Conservation (phyloP, 2,329 filamentous ascomycete species). For the Xylariomycetidae sp. region DNA sequence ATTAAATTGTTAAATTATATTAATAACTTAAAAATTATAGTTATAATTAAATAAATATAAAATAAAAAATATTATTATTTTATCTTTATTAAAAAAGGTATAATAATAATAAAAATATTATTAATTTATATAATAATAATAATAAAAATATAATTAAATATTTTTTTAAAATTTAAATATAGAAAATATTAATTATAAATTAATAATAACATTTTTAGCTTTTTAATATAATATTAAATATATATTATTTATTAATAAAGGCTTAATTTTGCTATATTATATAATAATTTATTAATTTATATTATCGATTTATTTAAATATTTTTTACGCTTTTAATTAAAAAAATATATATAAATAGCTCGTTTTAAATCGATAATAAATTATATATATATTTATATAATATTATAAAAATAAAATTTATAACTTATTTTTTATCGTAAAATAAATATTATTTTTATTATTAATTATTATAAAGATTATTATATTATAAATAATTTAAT, state of each 20-base stretch:
- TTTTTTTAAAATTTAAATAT: too few species aligned
- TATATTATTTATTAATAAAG: too few species aligned
- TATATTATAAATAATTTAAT: too few species aligned
- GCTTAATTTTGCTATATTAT: background rate
- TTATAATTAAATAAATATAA: background rate
- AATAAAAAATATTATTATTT: background rate
- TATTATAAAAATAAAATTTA: too few species aligned
- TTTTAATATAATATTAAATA: too few species aligned
- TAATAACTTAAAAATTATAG: background rate
- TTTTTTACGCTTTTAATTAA: background rate
- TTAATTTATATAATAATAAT: background rate
- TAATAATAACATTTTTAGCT: background rate
- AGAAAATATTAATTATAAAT: background rate
- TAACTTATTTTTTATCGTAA: too few species aligned
- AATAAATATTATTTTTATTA: too few species aligned
- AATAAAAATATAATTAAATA: background rate
- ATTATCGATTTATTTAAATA: background rate
- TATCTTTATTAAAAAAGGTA: background rate
- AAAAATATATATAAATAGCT: background rate
- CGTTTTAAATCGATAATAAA: too few species aligned
- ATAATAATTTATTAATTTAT: background rate
- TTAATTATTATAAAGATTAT: too few species aligned
- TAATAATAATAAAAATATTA: constrained; percentile 1
- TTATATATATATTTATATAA: too few species aligned
- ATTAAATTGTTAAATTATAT: background rate